Evolutionary conservation across 2,329 filamentous ascomycete species (phyloP), one percentile per base, ranked within the genome.

Genomic region (Canariomyces notabilis): DNA sequence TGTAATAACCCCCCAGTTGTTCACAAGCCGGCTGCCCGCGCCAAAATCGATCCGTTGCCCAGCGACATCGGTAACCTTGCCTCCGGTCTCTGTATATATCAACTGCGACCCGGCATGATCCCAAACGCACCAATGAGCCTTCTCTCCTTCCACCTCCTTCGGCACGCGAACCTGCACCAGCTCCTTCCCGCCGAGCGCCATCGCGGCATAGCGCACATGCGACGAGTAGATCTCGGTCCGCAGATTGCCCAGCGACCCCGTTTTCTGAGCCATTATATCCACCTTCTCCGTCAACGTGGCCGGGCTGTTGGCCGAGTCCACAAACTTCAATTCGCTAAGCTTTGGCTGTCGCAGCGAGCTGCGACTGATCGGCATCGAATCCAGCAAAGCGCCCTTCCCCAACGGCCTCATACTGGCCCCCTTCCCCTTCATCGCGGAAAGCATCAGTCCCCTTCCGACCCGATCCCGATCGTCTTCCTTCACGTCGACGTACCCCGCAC

Each of bases 31-130:
- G 35, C 48, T 49, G 32, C 54, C 54, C 23, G 43, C 40, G 2
- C 46, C 49, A 38, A 56, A 58, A 8, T 58, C 51, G 8, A 58
- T 46, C n/a, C 35, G 38, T 15, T 48, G 42, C 11, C 56, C 56
- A 2, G 31, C 15, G 29, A 58, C 18, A 16, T 58, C 56, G 9
- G 56, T 58, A 20, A 58, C 51, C 18, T 48, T 56, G 0, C 54
- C 54, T 5, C 54, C 55, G 1, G 56, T 54, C 46, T 58, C 56
- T 14, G 44, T 52, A 41, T 58, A 58, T 11, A 58, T 58, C 14
- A 58, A 42, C 54, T 58, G 56, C 33, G 56, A 49, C 2, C 55
- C 56, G 3, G 53, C 56, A 29, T 58, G 56, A 34, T 57, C 56
- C 54, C 54, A 57, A 14, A 54, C 44, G 12, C 48, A 54, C 50